phyloP scores from a whole-genome alignment of 257 asterid species.

The Fraxinus cuspidata region DNA sequence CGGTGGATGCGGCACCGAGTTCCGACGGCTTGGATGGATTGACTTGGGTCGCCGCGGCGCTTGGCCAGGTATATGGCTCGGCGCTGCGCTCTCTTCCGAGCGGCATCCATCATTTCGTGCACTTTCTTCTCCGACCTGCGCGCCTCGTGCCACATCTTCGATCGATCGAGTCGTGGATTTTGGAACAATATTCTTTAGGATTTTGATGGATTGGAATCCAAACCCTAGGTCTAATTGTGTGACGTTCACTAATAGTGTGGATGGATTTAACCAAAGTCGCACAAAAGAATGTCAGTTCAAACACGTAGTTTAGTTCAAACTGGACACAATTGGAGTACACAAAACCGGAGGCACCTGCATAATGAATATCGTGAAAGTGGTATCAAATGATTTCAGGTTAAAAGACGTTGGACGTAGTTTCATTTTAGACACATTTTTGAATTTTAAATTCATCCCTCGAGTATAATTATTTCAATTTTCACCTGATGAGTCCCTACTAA shows the following conservation, averaged over 20 bases:
- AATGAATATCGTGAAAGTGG: too few relatives aligned
- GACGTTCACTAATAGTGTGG: not conserved
- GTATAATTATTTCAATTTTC: not conserved
- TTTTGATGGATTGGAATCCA: not conserved
- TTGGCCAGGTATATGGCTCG: constrained; percentile 89
- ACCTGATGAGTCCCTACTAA: too few relatives aligned
- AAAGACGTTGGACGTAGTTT: too few relatives aligned
- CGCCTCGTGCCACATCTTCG: constrained; percentile 97
- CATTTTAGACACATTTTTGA: not conserved
- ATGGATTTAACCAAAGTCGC: not conserved
- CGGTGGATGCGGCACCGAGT: constrained; percentile 81
- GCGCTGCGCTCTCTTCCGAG: constrained; percentile 97
- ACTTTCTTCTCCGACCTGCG: constrained; percentile 95
- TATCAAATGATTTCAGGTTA: too few relatives aligned
- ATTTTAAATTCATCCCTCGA: not conserved
- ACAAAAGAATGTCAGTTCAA: not conserved
- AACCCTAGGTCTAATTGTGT: not conserved
- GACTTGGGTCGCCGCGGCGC: constrained; percentile 97
- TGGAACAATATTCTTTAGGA: constrained; percentile 8
- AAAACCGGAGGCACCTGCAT: too few relatives aligned
- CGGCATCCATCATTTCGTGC: constrained; percentile 99
- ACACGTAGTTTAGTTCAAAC: not conserved
- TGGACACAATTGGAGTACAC: not conserved
- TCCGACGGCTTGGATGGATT: constrained; percentile 85
- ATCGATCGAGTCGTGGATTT: constrained; percentile 14